Conservation (phyloP, 2,329 filamentous ascomycete species). For the Domatiomyces globalis region DNA sequence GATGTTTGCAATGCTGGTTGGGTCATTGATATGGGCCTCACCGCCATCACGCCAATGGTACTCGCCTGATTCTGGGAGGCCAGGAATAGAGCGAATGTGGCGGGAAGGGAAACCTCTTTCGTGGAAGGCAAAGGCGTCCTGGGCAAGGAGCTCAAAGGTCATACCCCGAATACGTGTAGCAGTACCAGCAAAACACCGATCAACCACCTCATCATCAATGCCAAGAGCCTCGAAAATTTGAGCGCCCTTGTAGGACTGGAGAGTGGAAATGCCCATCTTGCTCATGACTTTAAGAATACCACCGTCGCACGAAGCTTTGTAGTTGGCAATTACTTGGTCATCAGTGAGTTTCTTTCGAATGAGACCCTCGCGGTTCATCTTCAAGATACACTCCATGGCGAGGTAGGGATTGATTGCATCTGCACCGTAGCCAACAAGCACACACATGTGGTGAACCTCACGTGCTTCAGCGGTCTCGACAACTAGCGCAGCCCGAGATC, state of each 20-base stretch:
- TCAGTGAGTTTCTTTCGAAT: constrained; percentile 80
- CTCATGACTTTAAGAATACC: constrained; percentile 98
- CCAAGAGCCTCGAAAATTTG: constrained; percentile 96
- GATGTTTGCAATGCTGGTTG: constrained; percentile 86
- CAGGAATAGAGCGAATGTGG: constrained; percentile 59
- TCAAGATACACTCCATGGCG: constrained; percentile 89
- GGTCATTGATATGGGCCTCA: constrained; percentile 89
- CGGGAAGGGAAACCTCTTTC: constrained; percentile 82
- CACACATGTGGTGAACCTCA: constrained; percentile 97
- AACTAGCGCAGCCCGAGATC: constrained; percentile 71
- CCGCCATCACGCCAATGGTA: constrained; percentile 98
- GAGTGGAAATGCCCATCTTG: constrained; percentile 97
- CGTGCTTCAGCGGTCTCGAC: constrained; percentile 90
- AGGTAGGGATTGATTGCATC: constrained; percentile 93
- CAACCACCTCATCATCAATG: constrained; percentile 80
- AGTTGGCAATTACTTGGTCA: constrained; percentile 78
- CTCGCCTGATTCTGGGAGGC: constrained; percentile 81
- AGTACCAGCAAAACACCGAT: constrained; percentile 88
- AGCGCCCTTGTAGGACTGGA: constrained; percentile 92
- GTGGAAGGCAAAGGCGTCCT: constrained; percentile 88
- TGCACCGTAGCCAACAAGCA: constrained; percentile 87
- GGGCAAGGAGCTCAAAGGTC: constrained; percentile 83
- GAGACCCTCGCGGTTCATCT: constrained; percentile 84
- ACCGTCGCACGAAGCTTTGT: constrained; percentile 91
- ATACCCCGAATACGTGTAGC: constrained; percentile 88